phyloP scores from a whole-genome alignment of 1,139 yeast species.

The Candida labiduridarum region DNA sequence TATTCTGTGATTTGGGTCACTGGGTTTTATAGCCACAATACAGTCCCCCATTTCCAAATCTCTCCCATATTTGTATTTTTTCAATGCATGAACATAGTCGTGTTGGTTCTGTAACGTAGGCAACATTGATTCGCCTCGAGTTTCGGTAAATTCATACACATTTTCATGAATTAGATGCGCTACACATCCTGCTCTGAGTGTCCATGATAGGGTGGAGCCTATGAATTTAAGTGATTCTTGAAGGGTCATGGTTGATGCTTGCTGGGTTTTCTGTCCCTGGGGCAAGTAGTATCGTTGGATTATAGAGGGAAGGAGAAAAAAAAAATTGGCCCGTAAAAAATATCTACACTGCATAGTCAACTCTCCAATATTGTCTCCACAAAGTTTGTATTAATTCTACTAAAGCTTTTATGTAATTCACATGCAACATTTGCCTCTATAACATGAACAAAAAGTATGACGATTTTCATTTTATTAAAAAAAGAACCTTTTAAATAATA shows the following conservation, averaged over 20 bases:
- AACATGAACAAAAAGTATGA: not conserved
- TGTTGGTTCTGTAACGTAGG: conserved; percentile 78
- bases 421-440: not conserved
- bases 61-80: conserved; percentile 59
- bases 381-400: no score
- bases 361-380: no score
- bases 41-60: conserved; percentile 78
- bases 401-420: not conserved
- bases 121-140: conserved; percentile 93
- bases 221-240: conserved; percentile 31
- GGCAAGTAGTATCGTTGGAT: no score
- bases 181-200: conserved; percentile 65
- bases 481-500: conserved; percentile 1
- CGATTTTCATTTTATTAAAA: not conserved
- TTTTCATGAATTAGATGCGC: conserved; percentile 69
- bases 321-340: no score
- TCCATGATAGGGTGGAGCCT: conserved; percentile 43
- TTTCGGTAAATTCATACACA: conserved; percentile 75
- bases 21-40: conserved; percentile 86
- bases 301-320: no score
- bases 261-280: not conserved
- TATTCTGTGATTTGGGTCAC: conserved; percentile 82
- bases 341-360: no score
- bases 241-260: conserved; percentile 15
- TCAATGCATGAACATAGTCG: conserved; percentile 82